Base-by-base conservation (phyloP, 768 basidiomycete genomes). In the Phlegmacium glaucopus region DNA sequence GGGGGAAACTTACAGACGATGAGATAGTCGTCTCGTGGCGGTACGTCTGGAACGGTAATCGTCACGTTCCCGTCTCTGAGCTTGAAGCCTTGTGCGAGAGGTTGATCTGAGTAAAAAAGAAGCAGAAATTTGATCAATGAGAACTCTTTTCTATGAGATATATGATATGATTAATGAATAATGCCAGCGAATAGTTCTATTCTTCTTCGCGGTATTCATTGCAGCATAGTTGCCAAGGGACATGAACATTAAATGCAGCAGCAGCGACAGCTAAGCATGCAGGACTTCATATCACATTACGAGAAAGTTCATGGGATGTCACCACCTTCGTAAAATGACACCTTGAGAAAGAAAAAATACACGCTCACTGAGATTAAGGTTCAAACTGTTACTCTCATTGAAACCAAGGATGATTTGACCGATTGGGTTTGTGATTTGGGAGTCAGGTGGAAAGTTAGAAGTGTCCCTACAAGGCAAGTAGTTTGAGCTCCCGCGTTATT, bases 61-160 rank as follows among this genome's bases (percentile, higher is more conserved):
- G 69, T 27, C 8, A 77, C 76, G 13, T 62, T 54, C 16, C 84
- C 85, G 13, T 65, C 62, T 12, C 62, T 66, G 40, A 89, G 68
- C 28, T 74, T 70, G 63, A 89, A 78, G 18, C 69, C 64, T 15
- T 71, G 37, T 2, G 82, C 85, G 47, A 90, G 72, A 11, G 85
- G 85, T 28, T 74, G 38, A 1, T 70, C 86, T 88, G 54, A 40
- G 48, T 17, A 46, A 17, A 34, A 28, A 6, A 17, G 22, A 22
- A 22, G 17, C 12, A 13, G 35, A 29, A 48, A 28, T 15, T 18
- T 1, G 32, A 16, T 39, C 5, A 34, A 16, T n/a, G 45, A 35
- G 27, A 9, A 42, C n/a, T 42, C 18, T 10, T 42, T 18, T 5
- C 22, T 3, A 22, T 22, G 18, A n/a, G 18, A 27, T 27, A 42